Evolutionary conservation across 108 stramenopile genomes (phyloP).

Genomic region (Nitzschia inconspicua): DNA sequence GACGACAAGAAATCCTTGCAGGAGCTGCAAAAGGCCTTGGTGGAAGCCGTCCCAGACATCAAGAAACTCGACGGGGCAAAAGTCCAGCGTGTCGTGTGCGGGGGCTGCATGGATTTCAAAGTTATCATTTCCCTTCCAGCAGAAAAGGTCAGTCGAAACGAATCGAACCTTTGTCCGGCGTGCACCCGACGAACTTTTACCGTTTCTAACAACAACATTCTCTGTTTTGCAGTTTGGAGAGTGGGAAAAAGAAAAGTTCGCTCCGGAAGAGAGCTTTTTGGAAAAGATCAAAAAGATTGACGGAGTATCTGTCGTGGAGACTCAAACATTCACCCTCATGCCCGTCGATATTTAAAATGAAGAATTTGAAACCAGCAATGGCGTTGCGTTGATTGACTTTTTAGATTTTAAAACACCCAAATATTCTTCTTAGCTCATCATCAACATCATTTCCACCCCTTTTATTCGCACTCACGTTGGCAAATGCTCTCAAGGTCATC

Average conservation of each 20-base stretch:
- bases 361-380: neutral
- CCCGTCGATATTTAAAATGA: conserved; percentile 14
- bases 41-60: conserved; percentile 52
- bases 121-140: conserved; percentile 38
- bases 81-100: conserved; percentile 72
- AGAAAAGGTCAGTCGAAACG: no score
- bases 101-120: conserved; percentile 50
- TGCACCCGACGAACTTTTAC: no score
- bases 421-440: neutral
- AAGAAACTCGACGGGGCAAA: conserved; percentile 51
- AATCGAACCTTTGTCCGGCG: no score
- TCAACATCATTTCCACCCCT: neutral
- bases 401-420: neutral
- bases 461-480: neutral
- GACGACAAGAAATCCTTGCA: conserved; percentile 65
- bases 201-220: no score
- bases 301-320: conserved; percentile 84
- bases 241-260: conserved; percentile 49
- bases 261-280: conserved; percentile 65
- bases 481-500: neutral
- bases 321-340: conserved; percentile 85
- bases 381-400: neutral
- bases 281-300: conserved; percentile 82
- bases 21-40: conserved; percentile 58
- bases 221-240: conserved; percentile 52